Evolutionary conservation across 2,329 filamentous ascomycete genomes (phyloP), one percentile per base, ranked within the genome.

Genomic region (Penicillium sp.): DNA sequence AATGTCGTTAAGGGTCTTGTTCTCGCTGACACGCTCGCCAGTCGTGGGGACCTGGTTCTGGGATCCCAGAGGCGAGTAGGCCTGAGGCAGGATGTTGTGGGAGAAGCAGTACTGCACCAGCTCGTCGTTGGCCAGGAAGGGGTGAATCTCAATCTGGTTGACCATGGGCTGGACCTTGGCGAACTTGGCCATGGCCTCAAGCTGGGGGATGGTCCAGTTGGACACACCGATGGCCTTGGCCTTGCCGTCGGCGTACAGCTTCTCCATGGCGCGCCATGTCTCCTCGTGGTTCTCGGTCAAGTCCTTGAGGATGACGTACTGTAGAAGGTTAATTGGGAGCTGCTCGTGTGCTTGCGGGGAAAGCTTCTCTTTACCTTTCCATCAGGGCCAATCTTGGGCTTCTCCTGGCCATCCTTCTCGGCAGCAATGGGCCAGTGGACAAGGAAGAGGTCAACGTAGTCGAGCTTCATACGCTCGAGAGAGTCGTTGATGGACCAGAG

Each of bases 191-290:
- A 83, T 73, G 52, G 74, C 65, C 59, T 81, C 71, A 15, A 83
- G 69, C 37, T 80, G 76, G 13, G 68, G 64, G n/a, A 80, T 79
- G 50, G 76, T 76, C 74, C 88, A 93, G 76, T 93, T 94, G 65
- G 86, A 90, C 15, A 94, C 86, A 49, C 90, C 90, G 62, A 94
- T 91, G 53, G 86, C 84, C 61, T 79, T 81, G 46, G 84, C 85
- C 57, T 82, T 82, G 59, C 87, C 87, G 1, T 82, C 81, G 13
- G 72, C 68, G 32, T 84, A 75, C 21, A 86, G 65, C 42, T 82
- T 82, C 68, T 86, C 80, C 79, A 92, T 85, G 31, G 82, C 83
- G 66, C 88, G 84, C 88, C 69, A 91, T 71, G 84, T 86, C 35
- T 72, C 68, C 60, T 76, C 72, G 46, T 81, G 85, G 77, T 89